phyloP scores from a whole-genome alignment of 169 alveolate species.

The Plasmodium blacklocki region DNA sequence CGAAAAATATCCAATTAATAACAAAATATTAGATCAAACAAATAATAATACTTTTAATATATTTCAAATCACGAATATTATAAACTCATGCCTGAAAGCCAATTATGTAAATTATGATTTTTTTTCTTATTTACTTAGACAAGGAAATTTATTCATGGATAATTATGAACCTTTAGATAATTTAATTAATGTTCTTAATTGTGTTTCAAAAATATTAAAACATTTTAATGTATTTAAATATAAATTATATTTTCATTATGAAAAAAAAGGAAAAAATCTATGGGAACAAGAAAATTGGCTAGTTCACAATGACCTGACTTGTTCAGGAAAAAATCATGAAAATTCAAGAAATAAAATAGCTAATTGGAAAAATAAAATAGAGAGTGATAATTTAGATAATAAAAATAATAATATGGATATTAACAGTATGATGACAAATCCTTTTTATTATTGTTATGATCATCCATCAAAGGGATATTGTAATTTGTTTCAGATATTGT shows the following conservation, averaged over 20 bases:
- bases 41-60: conserved; percentile 23
- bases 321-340: background rate
- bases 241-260: conserved; percentile 12
- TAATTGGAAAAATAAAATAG: background rate
- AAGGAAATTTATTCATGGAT: background rate
- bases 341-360: background rate
- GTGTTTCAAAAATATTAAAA: conserved; percentile 23
- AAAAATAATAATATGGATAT: background rate
- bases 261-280: background rate
- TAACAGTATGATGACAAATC: too few species aligned
- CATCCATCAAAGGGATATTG: background rate
- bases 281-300: background rate
- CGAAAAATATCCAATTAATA: background rate
- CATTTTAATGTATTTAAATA: background rate
- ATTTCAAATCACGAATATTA: conserved; percentile 54
- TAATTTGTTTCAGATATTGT: background rate
- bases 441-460: too few species aligned
- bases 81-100: conserved; percentile 32
- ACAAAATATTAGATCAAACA: background rate
- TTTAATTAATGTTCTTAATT: conserved; percentile 9
- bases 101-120: conserved; percentile 46
- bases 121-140: conserved; percentile 11
- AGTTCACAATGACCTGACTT: too few species aligned
- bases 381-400: too few species aligned
- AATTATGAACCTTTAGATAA: conserved; percentile 28